Conservation (phyloP, 805 yeast genomes). For the Ogataea degrootiae region DNA sequence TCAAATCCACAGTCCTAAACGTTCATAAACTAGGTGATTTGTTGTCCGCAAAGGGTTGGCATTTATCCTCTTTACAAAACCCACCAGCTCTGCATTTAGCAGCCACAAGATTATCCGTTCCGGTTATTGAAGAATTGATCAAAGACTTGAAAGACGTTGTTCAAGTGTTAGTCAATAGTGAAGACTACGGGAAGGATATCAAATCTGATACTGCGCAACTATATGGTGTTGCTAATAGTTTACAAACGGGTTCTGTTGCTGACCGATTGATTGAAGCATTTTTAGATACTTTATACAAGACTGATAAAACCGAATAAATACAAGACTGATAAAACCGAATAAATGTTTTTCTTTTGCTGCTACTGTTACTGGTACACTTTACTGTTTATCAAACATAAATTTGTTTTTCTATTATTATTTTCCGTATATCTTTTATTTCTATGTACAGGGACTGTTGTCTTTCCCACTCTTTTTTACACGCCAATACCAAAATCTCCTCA, state of each 20-base stretch:
- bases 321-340: slow-evolving; percentile 33
- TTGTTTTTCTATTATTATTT: neutral
- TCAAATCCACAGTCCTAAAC: slow-evolving; percentile 56
- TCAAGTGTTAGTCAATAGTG: slow-evolving; percentile 30
- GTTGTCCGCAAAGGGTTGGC: slow-evolving; percentile 78
- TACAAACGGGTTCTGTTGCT: slow-evolving; percentile 78
- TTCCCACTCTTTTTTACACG: no score
- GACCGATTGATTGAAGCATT: slow-evolving; percentile 75
- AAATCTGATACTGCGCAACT: slow-evolving; percentile 74
- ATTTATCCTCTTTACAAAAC: slow-evolving; percentile 75
- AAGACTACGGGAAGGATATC: slow-evolving; percentile 9
- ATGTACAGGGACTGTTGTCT: no score
- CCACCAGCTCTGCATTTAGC: slow-evolving; percentile 94
- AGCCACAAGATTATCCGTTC: slow-evolving; percentile 64
- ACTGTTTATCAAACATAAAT: slow-evolving; percentile 1
- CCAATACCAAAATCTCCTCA: no score
- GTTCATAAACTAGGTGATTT: slow-evolving; percentile 77
- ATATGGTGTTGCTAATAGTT: slow-evolving; percentile 94
- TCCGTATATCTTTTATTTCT: no score
- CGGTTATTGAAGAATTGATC: slow-evolving; percentile 57
- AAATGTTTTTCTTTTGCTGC: neutral
- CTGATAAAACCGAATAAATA: slow-evolving; percentile 26
- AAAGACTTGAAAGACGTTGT: slow-evolving; percentile 44
- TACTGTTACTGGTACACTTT: neutral
- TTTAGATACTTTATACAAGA: slow-evolving; percentile 73